Evolutionary conservation across 2,329 filamentous ascomycete genomes (phyloP).

Genomic region (Hypoxylon sp.): DNA sequence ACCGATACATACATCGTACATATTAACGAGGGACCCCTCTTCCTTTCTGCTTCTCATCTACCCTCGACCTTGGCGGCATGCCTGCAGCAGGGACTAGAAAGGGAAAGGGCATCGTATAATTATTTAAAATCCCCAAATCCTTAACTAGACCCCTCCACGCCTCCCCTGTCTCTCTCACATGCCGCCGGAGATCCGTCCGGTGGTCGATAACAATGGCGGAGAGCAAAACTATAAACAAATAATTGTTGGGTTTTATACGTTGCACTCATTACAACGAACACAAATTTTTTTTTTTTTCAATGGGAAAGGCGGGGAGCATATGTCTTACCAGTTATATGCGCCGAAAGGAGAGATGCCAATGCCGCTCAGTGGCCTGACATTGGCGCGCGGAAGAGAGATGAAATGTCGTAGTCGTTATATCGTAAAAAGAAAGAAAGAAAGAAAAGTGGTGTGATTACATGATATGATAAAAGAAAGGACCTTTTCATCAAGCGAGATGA

Average conservation of each 20-base stretch:
- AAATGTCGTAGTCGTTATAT: too few relatives aligned
- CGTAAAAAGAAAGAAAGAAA: too few relatives aligned
- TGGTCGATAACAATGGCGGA: background rate
- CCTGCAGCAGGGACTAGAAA: background rate
- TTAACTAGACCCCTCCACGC: background rate
- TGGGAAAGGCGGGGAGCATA: background rate
- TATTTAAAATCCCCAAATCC: background rate
- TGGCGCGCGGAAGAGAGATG: too few relatives aligned
- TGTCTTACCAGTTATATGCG: background rate
- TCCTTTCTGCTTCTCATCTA: background rate
- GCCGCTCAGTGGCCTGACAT: constrained; percentile 10
- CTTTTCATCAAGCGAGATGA: constrained; percentile 3
- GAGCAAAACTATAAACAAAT: background rate
- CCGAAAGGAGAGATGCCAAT: constrained; percentile 5
- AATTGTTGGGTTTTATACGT: constrained; percentile 6
- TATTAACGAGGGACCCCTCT: background rate
- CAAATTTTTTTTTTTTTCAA: background rate
- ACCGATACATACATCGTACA: background rate
- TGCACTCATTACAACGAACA: background rate
- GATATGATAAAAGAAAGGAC: constrained; percentile 1
- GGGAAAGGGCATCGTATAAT: constrained; percentile 10
- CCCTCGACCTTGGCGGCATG: constrained; percentile 4
- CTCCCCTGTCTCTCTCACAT: background rate
- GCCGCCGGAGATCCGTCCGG: background rate
- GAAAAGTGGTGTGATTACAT: background rate